phyloP scores from a whole-genome alignment of 306 rosid genomes.

The Mucuna pruriens region DNA sequence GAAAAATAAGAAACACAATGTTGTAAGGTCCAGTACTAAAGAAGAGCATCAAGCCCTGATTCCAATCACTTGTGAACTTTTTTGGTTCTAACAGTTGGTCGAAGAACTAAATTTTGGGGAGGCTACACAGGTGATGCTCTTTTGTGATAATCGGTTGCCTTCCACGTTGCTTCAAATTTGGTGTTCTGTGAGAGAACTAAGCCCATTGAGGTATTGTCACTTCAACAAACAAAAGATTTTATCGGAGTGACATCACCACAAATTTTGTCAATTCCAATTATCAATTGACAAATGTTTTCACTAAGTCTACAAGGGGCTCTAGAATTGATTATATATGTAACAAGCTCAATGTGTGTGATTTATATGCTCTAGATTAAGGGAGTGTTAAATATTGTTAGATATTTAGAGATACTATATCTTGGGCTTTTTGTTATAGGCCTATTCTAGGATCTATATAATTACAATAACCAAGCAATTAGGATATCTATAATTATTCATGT shows the following conservation, averaged over 20 bases:
- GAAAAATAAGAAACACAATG: not conserved
- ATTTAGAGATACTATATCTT: no score
- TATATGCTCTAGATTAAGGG: not conserved
- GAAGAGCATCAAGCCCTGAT: not conserved
- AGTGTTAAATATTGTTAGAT: no score
- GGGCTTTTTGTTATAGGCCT: no score
- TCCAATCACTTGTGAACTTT: not conserved
- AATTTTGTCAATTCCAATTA: not conserved
- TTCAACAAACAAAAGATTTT: no score
- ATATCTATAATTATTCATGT: no score
- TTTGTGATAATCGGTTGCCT: not conserved
- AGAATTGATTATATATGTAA: not conserved
- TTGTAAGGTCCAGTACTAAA: not conserved
- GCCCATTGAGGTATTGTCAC: not conserved
- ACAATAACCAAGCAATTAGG: no score
- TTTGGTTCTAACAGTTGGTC: not conserved
- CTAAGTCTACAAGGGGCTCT: not conserved
- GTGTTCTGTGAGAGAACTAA: not conserved
- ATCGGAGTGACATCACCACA: no score
- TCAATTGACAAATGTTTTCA: not conserved
- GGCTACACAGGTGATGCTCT: no score
- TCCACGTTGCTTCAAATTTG: not conserved
- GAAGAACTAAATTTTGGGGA: not conserved
- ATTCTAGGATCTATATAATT: no score
- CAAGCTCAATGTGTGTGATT: not conserved